Conservation (phyloP, 2,329 filamentous ascomycete species). For the Fulvia fulva region DNA sequence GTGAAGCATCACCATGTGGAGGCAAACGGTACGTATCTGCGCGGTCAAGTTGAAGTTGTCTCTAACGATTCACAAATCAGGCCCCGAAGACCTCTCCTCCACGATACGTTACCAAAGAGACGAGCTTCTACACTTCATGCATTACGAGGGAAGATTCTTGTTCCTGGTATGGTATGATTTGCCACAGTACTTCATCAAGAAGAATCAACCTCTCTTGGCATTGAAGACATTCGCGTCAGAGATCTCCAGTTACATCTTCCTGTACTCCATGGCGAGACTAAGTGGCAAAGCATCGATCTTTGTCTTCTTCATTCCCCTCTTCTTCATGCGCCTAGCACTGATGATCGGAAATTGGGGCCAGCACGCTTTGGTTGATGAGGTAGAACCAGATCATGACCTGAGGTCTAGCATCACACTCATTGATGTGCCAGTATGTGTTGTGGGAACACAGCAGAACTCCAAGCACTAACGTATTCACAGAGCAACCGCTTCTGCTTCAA, state of each 20-base stretch:
- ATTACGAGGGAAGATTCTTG: slow-evolving; percentile 70
- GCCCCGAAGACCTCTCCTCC: slow-evolving; percentile 68
- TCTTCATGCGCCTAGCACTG: slow-evolving; percentile 63
- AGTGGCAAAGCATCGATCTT: slow-evolving; percentile 59
- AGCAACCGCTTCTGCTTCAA: slow-evolving; percentile 82
- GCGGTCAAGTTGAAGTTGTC: too few relatives aligned
- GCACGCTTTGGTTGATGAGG: slow-evolving; percentile 73
- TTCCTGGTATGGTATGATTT: slow-evolving; percentile 72
- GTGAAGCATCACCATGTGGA: slow-evolving; percentile 84
- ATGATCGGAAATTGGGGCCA: slow-evolving; percentile 86
- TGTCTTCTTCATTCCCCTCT: slow-evolving; percentile 63
- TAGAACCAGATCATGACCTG: slow-evolving; percentile 72
- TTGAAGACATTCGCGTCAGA: slow-evolving; percentile 60
- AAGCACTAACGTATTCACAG: neutral
- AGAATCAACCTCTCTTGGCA: slow-evolving; percentile 54
- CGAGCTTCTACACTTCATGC: slow-evolving; percentile 59
- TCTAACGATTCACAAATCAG: slow-evolving; percentile 63
- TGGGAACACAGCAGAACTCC: slow-evolving; percentile 56
- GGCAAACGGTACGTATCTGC: too few relatives aligned
- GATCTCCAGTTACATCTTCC: slow-evolving; percentile 50
- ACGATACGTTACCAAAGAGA: slow-evolving; percentile 76
- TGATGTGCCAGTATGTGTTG: slow-evolving; percentile 57
- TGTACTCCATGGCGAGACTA: slow-evolving; percentile 47
- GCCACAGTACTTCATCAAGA: slow-evolving; percentile 67
- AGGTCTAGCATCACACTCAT: slow-evolving; percentile 75